A percentile compares a stretch with the other conserved stretches of the same genome.
These are phyloP conservation scores for Penicillium cinerascens DNA, from an alignment of 495 filamentous ascomycete genomes.

Conservation along the genomic window DNA sequence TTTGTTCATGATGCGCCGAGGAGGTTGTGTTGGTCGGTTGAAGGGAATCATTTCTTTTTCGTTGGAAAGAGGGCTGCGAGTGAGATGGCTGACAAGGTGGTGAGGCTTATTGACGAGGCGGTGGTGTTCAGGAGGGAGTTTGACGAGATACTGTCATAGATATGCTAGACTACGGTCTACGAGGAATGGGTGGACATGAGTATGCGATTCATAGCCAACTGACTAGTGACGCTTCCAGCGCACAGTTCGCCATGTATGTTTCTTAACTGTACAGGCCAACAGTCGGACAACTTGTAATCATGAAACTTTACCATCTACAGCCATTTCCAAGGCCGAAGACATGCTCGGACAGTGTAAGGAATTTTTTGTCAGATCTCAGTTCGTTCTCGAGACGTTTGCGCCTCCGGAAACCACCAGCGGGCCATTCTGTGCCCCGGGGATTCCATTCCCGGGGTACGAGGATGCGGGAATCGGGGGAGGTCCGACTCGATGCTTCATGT, in stretches of 20 bases:
- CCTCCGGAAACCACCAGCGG: conserved; percentile 46
- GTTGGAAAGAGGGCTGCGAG: conserved; percentile 18
- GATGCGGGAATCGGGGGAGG: conserved; percentile 16
- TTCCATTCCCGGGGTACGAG: conserved; percentile 23
- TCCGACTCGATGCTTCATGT: conserved; percentile 32
- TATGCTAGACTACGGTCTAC: neutral
- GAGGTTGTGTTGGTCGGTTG: conserved; percentile 8
- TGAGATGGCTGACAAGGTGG: conserved; percentile 5
- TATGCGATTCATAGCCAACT: conserved; percentile 9
- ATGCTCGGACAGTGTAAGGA: neutral
- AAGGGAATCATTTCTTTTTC: conserved; percentile 29
- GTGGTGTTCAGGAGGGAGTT: neutral
- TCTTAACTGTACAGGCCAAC: conserved; percentile 17
- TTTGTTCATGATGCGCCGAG: conserved; percentile 18
- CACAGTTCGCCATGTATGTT: conserved; percentile 9
- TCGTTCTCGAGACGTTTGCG: conserved; percentile 20
- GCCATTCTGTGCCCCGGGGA: conserved; percentile 29
- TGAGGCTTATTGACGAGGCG: neutral
- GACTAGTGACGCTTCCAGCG: conserved; percentile 4
- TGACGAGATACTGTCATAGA: neutral
- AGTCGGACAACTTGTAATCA: conserved; percentile 1
- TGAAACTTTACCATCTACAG: neutral
- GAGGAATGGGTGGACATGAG: neutral
- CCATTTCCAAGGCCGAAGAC: neutral
- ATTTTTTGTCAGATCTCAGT: conserved; percentile 6